A percentile compares a stretch with the other conserved stretches of the same genome.
Conservation (phyloP, 345 rosid species). For the Syzygium oleosum region DNA sequence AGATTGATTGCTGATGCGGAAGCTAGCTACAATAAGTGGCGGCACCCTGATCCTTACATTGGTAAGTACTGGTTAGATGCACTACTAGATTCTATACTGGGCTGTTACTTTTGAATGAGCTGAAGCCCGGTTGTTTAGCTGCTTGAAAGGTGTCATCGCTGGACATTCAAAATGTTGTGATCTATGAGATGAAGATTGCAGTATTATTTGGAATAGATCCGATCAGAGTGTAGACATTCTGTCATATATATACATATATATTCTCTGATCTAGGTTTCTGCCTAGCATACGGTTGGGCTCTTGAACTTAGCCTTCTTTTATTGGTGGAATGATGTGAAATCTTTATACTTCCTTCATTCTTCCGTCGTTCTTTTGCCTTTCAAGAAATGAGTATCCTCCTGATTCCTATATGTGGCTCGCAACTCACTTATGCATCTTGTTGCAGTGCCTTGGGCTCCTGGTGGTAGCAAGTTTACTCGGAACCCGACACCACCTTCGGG, state of each 20-base stretch:
- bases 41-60: constrained; percentile 96
- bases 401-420: neutral
- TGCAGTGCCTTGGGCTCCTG: constrained; percentile 99
- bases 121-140: neutral
- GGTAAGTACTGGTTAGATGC: constrained; percentile 32
- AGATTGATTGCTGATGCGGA: constrained; percentile 73
- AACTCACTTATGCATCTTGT: constrained; percentile 10
- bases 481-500: constrained; percentile 93
- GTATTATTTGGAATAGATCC: neutral
- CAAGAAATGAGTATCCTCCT: neutral
- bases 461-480: constrained; percentile 86
- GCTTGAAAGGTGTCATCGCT: neutral
- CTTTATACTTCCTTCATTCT: neutral
- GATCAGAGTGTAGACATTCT: neutral
- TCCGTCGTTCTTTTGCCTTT: neutral
- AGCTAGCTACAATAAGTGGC: constrained; percentile 67
- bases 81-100: neutral
- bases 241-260: neutral
- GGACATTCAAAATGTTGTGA: neutral
- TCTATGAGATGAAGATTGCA: neutral
- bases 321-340: neutral
- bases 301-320: neutral
- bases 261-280: neutral
- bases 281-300: neutral
- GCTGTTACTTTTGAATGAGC: neutral